Conservation (phyloP, 78 protist genomes). For the Speleostelium caveatum region DNA sequence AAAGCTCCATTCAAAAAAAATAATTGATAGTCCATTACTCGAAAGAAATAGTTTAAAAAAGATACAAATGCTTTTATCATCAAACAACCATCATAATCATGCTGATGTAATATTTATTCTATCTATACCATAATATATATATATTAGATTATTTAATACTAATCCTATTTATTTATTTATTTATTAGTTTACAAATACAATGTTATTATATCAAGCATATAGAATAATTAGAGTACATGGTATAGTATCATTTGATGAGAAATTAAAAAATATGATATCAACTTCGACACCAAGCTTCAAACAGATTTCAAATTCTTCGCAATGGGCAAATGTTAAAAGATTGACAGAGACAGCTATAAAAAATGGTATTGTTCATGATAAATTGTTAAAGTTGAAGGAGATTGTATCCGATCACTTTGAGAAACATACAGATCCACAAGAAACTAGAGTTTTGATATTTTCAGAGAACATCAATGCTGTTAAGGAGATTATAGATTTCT, state of each 20-base stretch:
- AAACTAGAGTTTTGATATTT: conserved; percentile 89
- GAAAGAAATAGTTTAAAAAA: too few relatives aligned
- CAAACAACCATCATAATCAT: too few relatives aligned
- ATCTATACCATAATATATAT: too few relatives aligned
- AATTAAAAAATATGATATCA: neutral
- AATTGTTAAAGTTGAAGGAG: neutral
- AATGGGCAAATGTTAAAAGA: neutral
- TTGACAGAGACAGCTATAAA: neutral
- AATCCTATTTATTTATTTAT: too few relatives aligned
- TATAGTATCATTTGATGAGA: conserved; percentile 11
- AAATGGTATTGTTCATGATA: conserved; percentile 5
- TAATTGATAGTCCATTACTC: neutral
- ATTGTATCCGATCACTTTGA: conserved; percentile 34
- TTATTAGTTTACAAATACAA: too few relatives aligned
- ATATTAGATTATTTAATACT: too few relatives aligned
- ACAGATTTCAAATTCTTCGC: neutral
- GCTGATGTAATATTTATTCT: too few relatives aligned
- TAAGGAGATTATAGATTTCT: neutral
- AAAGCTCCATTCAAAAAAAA: neutral
- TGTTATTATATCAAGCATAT: too few relatives aligned
- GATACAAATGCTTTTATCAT: too few relatives aligned
- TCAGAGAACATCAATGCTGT: conserved; percentile 17
- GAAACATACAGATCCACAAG: conserved; percentile 2
- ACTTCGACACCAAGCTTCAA: neutral
- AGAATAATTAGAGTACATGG: conserved; percentile 39